Conservation (phyloP, 2,329 filamentous ascomycete genomes). For the Biscogniauxia sp. region DNA sequence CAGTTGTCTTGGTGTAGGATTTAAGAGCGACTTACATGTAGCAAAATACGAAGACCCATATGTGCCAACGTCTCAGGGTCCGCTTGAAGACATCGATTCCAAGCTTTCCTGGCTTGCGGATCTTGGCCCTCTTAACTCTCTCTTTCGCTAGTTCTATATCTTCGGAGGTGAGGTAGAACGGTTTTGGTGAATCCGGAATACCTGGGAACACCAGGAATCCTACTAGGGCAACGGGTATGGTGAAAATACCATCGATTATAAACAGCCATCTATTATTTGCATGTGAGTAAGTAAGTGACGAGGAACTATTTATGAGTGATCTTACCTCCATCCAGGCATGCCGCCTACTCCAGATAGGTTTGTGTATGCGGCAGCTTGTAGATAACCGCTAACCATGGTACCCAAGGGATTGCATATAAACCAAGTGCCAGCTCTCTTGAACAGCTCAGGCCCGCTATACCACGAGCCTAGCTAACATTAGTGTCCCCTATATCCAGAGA, state of each 20-base stretch:
- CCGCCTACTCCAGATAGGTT: slow-evolving; percentile 20
- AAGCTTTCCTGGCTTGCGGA: slow-evolving; percentile 40
- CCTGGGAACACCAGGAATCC: slow-evolving; percentile 47
- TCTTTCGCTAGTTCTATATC: slow-evolving; percentile 38
- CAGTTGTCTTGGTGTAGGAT: neutral
- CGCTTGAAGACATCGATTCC: slow-evolving; percentile 43
- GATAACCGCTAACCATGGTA: slow-evolving; percentile 33
- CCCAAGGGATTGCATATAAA: slow-evolving; percentile 30
- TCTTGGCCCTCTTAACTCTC: slow-evolving; percentile 28
- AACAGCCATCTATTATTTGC: slow-evolving; percentile 44
- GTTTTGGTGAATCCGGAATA: slow-evolving; percentile 39
- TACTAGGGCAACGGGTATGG: slow-evolving; percentile 48
- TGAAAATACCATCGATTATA: slow-evolving; percentile 55
- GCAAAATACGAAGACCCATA: slow-evolving; percentile 46
- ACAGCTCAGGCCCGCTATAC: slow-evolving; percentile 29
- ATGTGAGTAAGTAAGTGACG: neutral
- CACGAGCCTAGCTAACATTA: slow-evolving; percentile 20
- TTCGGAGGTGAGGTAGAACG: slow-evolving; percentile 35
- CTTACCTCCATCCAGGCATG: slow-evolving; percentile 23
- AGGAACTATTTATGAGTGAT: neutral
- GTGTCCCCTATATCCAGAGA: neutral
- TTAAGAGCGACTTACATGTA: slow-evolving; percentile 42
- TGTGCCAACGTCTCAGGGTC: slow-evolving; percentile 47
- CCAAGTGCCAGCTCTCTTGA: slow-evolving; percentile 31
- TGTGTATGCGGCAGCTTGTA: slow-evolving; percentile 25